Base-by-base conservation (phyloP, 495 filamentous ascomycete genomes). In the Penicillium samsonianum region DNA sequence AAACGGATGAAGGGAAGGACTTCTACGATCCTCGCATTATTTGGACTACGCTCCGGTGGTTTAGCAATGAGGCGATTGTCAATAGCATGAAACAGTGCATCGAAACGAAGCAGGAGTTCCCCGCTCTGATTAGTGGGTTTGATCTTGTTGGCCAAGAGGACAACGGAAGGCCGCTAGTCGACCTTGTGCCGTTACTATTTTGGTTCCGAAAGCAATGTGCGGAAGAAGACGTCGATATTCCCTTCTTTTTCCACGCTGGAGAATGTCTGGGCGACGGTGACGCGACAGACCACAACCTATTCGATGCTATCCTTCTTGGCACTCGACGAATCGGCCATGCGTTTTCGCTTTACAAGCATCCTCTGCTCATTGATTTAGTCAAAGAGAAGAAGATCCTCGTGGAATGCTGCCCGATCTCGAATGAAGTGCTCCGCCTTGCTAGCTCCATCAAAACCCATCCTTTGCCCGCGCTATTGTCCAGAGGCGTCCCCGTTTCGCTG, bases 191-290 rank as follows among this genome's bases (percentile, higher is more conserved):
- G 0, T 82, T 95, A 51, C 73, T 98, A 1, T 91, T 97, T 64
- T 96, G 90, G 90, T 97, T 98, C 78, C 85, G 85, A 35, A 93
- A 93, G 65, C 82, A 83, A 50, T 97, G 92, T 67, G 81, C 82
- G 11, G 82, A 89, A 64, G 86, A 91, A 67, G 85, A 80, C 8
- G 80, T 96, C 28, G 84, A 94, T 22, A 87, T 98, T n/a, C 94
- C 94, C 3, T 95, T 96, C 73, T 94, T 93, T 77, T 92, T 98
- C 71, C 92, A 96, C 64, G 94, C 92, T 3, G 94, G 92, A 28
- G 91, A 96, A 68, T 87, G 81, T 38, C 81, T 92, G 0, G 90
- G 90, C 16, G 87, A 92, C 60, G 91, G 90, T 14, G 86, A 83
- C 62, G 77, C 75, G 22, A 84, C 87, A 0, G 91, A 96, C 57